Base-by-base conservation (phyloP, 2,329 filamentous ascomycete species). In the Penicillium sp. region DNA sequence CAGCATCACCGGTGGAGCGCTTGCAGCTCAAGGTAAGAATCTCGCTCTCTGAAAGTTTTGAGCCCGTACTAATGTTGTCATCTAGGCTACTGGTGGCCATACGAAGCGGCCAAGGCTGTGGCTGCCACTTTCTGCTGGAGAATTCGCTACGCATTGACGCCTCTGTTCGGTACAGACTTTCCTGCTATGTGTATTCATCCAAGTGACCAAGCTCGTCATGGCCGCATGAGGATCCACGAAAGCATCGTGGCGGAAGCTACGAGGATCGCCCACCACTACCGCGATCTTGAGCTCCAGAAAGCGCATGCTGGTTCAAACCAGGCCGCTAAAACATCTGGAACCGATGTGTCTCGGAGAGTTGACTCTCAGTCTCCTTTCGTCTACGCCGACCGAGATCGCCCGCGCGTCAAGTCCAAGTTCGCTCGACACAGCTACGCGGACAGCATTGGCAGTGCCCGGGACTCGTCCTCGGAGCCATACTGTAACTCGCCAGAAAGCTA, bases 51-150 rank as follows among this genome's bases (percentile, higher is more conserved):
- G 14, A 34, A 34, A 10, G 14, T 16, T 8, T 8, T 8, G 8
- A 46, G 27, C 32, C n/a, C 44, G 44, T 40, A 45, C 27, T 50
- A 35, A 53, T n/a, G n/a, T 31, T 8, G 20, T 2, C 5, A 14
- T 9, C 3, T 16, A 95, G 89, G 93, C 27, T 98, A 97, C 69
- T 98, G 93, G 93, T 89, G 97, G 80, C 91, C 91, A 2, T 97
- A 84, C 60, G 73, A 81, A 31, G 94, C 89, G 56, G 93, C 93
- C 38, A 86, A 80, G 68, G 89, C 89, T 9, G 75, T 98, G 42
- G 94, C 90, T 60, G 80, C 87, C 3, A 96, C 87, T 0, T 97
- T 97, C 66, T 97, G 91, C 71, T 82, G 84, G 65, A 74, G 79
- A 28, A 94, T 98, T 51, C 84, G 91, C 11, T 84, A 84, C 47